Conservation (phyloP, 2,329 filamentous ascomycete species). For the Ophiocordyceps australis region DNA sequence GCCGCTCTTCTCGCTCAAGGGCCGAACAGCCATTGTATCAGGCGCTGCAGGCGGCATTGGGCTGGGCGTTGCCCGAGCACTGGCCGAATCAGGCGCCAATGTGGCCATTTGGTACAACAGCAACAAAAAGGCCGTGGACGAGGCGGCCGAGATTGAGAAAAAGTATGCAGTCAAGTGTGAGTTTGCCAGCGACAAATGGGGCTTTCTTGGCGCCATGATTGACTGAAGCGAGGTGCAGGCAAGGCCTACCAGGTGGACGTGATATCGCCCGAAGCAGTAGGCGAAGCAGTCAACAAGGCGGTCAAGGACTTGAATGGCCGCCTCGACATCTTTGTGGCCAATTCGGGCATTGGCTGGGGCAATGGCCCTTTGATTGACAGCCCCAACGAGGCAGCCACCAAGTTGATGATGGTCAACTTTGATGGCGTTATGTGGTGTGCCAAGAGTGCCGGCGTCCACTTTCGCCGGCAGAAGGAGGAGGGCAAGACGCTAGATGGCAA, state of each 20-base stretch:
- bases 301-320: conserved; percentile 53
- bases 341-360: conserved; percentile 59
- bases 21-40: conserved; percentile 51
- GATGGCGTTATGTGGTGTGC: conserved; percentile 68
- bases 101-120: conserved; percentile 57
- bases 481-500: conserved; percentile 44
- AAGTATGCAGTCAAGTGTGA: conserved; percentile 50
- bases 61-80: conserved; percentile 40
- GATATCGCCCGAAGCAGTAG: conserved; percentile 30
- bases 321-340: conserved; percentile 64
- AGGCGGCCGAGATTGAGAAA: conserved; percentile 44
- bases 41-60: conserved; percentile 52
- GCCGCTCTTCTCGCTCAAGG: conserved; percentile 50
- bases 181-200: conserved; percentile 7
- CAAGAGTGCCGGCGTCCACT: conserved; percentile 49
- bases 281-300: conserved; percentile 29
- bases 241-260: conserved; percentile 39
- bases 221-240: conserved; percentile 2
- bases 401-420: conserved; percentile 53
- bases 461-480: conserved; percentile 50
- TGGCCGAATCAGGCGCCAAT: conserved; percentile 54
- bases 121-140: conserved; percentile 44
- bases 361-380: conserved; percentile 51
- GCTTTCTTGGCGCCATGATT: not conserved
- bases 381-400: conserved; percentile 41